Evolutionary conservation across 2,329 filamentous ascomycete genomes (phyloP).

Genomic region (Fusarium sp.): DNA sequence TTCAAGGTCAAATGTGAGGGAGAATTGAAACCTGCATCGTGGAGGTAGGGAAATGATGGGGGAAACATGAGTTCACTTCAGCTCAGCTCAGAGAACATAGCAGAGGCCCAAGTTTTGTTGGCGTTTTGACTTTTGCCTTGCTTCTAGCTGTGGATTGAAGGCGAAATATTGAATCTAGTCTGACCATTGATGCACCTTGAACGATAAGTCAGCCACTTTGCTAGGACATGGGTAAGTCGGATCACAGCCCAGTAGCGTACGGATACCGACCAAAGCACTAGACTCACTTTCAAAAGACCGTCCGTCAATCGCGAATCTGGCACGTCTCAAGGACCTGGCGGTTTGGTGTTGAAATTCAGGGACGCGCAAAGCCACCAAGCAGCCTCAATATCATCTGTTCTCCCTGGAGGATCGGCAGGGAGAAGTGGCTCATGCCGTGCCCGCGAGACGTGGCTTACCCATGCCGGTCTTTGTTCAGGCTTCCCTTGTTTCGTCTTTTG

Average conservation of each 20-base stretch:
- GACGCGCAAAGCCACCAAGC: background rate
- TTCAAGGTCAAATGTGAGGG: constrained; percentile 27
- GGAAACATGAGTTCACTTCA: background rate
- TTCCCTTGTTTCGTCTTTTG: constrained; percentile 25
- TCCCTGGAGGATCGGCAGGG: constrained; percentile 21
- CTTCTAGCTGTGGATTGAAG: background rate
- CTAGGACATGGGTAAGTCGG: constrained; percentile 8
- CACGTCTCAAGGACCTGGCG: constrained; percentile 22
- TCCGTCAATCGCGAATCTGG: constrained; percentile 17
- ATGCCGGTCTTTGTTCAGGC: constrained; percentile 20
- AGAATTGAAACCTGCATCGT: constrained; percentile 30
- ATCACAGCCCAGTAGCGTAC: constrained; percentile 25
- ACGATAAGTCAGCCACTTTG: constrained; percentile 24
- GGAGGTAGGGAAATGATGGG: constrained; percentile 9
- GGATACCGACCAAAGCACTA: constrained; percentile 19
- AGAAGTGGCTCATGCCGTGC: constrained; percentile 30
- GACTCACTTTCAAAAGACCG: background rate
- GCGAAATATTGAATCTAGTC: constrained; percentile 19
- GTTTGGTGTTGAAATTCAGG: constrained; percentile 17
- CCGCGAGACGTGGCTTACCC: constrained; percentile 38
- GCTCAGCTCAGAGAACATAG: background rate
- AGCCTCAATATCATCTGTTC: constrained; percentile 19
- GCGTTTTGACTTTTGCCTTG: background rate
- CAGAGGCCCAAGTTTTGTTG: background rate
- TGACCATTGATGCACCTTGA: constrained; percentile 30